Evolutionary conservation across 129 eudicot genomes (phyloP), one percentile per base, ranked within the genome.

Genomic region (Escallonia herrerae): DNA sequence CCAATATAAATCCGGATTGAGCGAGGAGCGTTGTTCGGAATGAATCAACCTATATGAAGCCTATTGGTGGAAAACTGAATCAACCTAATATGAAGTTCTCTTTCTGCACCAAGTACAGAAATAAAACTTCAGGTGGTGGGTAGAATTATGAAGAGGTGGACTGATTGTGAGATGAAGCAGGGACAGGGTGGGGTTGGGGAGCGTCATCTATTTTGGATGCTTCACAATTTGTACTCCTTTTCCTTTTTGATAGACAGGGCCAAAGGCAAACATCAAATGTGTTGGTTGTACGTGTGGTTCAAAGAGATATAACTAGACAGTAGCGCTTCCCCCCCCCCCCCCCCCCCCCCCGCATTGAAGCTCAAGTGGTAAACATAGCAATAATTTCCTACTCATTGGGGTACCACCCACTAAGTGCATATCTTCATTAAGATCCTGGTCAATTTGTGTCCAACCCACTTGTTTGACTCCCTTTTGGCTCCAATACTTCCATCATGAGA

Each of bases 391-490:
- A 71, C 75, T 71, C 68, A 71, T 71, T 70, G 40, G 74, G 66
- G 67, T 60, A 46, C 9, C 73, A 58, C 57, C 65, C 73, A 68
- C 73, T 68, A 56, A 68, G 63, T 14, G 62, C 72, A 68, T 41
- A 45, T 68, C 72, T 57, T 65, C 45, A 58, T 64, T 44, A 63
- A 33, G 45, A 79, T 69, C 56, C 65, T 48, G 68, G 63, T 61
- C 70, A 2, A 10, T 47, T 62, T 4, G 22, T 53, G 45, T n/a
- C 64, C 76, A 12, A 64, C 57, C 64, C 62, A 66, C 57, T 15
- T 2, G 51, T 48, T 80, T 80, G 84, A 80, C 84, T 45, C 41
- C 63, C 59, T 79, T 79, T 79, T 78, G 59, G 58, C 66, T 56
- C 70, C 70, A 44, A 15, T 15, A 58, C 64, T 45, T 7, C 51